Base-by-base conservation (phyloP, 164 flowering plant genomes). In the Pachysandra terminalis region DNA sequence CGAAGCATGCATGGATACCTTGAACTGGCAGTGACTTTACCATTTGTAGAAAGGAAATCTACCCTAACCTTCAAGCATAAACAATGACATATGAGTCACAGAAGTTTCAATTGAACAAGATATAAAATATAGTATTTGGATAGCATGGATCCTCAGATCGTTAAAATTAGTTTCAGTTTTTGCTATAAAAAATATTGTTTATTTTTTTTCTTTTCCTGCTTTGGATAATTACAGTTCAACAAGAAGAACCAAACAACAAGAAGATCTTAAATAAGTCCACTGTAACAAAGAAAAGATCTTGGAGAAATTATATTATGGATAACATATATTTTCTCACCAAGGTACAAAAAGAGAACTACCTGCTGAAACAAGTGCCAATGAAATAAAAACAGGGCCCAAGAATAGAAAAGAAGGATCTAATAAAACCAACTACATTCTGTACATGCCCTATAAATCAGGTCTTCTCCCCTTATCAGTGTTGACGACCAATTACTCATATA, bases 1-100 rank as follows among this genome's bases (percentile, higher is more conserved):
- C 66, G 80, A 62, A 91, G 64, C 88, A 88, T 91, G 77, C 87
- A 81, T 21, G 93, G 91, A 54, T 78, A 86, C 48, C 85, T 84
- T 72, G 81, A 78, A 74, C 86, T 81, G 12, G 88, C 78, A 56
- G 85, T 80, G 16, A 71, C 67, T 68, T 75, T 73, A 41, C 96
- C 94, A 73, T 78, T 69, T n/a, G 66, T 66, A 22, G 91, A 75
- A 19, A 90, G 68, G 73, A 85, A 82, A 23, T 92, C 98, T 24
- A 88, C 90, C 71, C 87, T 79, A 49, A 91, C 90, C 98, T 95
- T 61, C 77, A 80, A 0, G 52, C 9, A 65, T 23, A 73, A 67
- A 61, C 21, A 64, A 68, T 51, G 24, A 64, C 10, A 49, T 23
- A 48, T 19, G 17, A 15, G 57, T 55, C 45, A 66, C 24, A 53